phyloP scores from a whole-genome alignment of 2,329 filamentous ascomycete species.

The Blastomyces parvus region DNA sequence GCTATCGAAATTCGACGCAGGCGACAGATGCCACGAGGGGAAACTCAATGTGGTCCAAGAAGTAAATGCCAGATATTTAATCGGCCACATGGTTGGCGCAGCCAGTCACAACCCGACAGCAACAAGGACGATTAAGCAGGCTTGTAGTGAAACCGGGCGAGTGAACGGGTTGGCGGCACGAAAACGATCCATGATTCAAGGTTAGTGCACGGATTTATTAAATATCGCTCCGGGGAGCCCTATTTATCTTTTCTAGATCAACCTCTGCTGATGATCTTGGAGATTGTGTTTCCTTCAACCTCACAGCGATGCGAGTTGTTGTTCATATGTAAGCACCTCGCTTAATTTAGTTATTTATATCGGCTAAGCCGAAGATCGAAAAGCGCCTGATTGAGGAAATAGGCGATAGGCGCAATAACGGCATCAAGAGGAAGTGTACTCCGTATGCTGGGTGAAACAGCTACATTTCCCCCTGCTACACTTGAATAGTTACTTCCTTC shows the following conservation, averaged over 20 bases:
- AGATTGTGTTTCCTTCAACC: background rate
- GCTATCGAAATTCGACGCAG: slow-evolving; percentile 37
- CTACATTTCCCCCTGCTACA: too few species aligned
- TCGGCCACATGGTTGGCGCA: slow-evolving; percentile 1
- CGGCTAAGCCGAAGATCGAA: background rate
- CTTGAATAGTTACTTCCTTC: too few species aligned
- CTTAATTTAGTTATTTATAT: too few species aligned
- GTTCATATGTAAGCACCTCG: too few species aligned
- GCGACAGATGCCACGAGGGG: background rate
- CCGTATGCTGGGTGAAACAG: too few species aligned
- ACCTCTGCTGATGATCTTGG: background rate
- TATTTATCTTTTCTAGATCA: background rate
- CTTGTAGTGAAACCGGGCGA: background rate
- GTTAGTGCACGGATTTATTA: background rate
- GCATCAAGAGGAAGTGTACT: too few species aligned
- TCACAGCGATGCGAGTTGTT: too few species aligned
- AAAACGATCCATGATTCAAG: slow-evolving; percentile 8
- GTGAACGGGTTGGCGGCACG: background rate
- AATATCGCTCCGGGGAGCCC: background rate
- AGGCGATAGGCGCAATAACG: too few species aligned
- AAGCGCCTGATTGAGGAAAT: too few species aligned
- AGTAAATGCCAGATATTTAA: background rate
- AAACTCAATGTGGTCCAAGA: background rate
- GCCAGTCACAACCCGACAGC: slow-evolving; percentile 2
- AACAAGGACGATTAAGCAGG: background rate